A percentile compares a stretch with the other conserved stretches of the same genome.
phyloP scores from a whole-genome alignment of 306 rosid genomes.

The Sphenostylis stenocarpa region DNA sequence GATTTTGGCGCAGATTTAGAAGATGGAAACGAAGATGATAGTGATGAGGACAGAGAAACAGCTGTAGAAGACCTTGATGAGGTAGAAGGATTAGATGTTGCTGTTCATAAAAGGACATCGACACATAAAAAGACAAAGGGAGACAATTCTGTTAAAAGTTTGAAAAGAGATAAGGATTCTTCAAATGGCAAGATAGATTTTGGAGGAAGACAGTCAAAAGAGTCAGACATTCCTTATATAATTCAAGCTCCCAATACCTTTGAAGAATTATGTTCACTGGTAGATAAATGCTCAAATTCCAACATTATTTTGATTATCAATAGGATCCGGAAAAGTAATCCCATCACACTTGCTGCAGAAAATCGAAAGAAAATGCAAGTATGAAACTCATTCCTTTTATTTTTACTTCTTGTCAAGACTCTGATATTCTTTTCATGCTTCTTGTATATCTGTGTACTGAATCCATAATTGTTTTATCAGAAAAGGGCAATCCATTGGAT shows the following conservation, averaged over 20 bases:
- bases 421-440: slow-evolving; percentile 22
- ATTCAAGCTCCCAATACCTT: slow-evolving; percentile 86
- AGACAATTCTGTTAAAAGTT: slow-evolving; percentile 35
- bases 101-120: slow-evolving; percentile 21
- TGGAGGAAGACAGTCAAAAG: slow-evolving; percentile 45
- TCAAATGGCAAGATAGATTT: slow-evolving; percentile 40
- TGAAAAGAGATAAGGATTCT: slow-evolving; percentile 40
- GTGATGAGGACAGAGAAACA: slow-evolving; percentile 29
- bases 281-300: slow-evolving; percentile 54
- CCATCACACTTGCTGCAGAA: slow-evolving; percentile 81
- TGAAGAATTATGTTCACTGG: slow-evolving; percentile 63
- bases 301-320: slow-evolving; percentile 66
- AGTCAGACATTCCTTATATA: slow-evolving; percentile 70
- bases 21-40: slow-evolving; percentile 40
- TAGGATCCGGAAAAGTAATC: slow-evolving; percentile 81
- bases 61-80: slow-evolving; percentile 26
- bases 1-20: slow-evolving; percentile 48
- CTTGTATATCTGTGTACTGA: not conserved
- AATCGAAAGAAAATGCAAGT: slow-evolving; percentile 92
- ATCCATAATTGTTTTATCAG: not conserved
- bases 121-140: slow-evolving; percentile 31
- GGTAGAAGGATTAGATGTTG: slow-evolving; percentile 30
- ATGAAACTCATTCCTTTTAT: slow-evolving; percentile 28
- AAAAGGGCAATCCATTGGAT: not conserved
- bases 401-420: slow-evolving; percentile 11